phyloP scores from a whole-genome alignment of 2,329 filamentous ascomycete genomes.

The Dothiorella sarmentorum region DNA sequence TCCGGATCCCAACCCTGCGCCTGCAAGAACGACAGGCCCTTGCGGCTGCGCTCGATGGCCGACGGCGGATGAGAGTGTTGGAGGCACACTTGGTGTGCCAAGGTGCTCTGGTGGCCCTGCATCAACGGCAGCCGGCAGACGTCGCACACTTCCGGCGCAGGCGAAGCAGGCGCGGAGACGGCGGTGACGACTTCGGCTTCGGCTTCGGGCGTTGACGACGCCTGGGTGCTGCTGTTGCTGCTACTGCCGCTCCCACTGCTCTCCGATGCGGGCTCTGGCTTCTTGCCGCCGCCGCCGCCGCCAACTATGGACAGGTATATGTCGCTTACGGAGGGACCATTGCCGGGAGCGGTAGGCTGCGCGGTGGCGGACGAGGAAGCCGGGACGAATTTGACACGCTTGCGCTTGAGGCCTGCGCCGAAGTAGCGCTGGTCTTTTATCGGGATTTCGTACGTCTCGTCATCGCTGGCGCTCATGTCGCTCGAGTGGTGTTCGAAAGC shows the following conservation, averaged over 20 bases:
- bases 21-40: slow-evolving; percentile 65
- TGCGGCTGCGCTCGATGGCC: slow-evolving; percentile 64
- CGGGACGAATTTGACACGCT: slow-evolving; percentile 58
- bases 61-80: slow-evolving; percentile 70
- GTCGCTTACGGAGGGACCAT: slow-evolving; percentile 48
- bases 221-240: background rate
- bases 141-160: slow-evolving; percentile 27
- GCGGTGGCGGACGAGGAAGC: slow-evolving; percentile 34
- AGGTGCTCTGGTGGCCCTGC: slow-evolving; percentile 55
- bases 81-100: slow-evolving; percentile 69
- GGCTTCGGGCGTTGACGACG: background rate
- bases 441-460: slow-evolving; percentile 58
- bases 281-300: background rate
- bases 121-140: slow-evolving; percentile 38
- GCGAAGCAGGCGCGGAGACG: slow-evolving; percentile 13
- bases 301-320: slow-evolving; percentile 49
- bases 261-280: slow-evolving; percentile 18
- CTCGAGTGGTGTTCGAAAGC: background rate
- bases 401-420: slow-evolving; percentile 60
- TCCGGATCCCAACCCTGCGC: slow-evolving; percentile 74
- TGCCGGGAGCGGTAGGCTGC: slow-evolving; percentile 20
- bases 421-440: slow-evolving; percentile 59
- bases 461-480: slow-evolving; percentile 28
- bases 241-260: background rate
- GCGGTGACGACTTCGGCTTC: background rate